Conservation (phyloP, 2,329 filamentous ascomycete species). For the Fusarium falciforme region DNA sequence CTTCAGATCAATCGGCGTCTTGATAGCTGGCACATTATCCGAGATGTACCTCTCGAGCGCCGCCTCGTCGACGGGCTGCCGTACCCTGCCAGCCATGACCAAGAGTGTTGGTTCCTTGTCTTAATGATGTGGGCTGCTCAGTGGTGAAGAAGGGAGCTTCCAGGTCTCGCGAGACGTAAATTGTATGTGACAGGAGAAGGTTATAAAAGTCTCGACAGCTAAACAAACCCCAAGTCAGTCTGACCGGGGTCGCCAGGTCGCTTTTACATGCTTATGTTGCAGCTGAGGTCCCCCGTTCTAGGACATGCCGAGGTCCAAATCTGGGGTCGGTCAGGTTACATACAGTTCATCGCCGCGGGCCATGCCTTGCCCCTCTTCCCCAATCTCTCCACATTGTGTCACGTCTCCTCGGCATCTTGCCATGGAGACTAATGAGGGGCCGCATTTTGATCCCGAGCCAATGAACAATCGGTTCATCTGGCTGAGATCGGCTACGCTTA, state of each 20-base stretch:
- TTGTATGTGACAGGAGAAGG: not conserved
- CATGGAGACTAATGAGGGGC: not conserved
- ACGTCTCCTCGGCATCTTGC: constrained; percentile 20
- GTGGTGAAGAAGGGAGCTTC: not conserved
- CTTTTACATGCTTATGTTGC: constrained; percentile 13
- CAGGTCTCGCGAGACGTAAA: not conserved
- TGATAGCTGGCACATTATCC: constrained; percentile 83
- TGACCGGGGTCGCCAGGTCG: not conserved
- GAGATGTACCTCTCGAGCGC: constrained; percentile 84
- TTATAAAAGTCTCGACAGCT: not conserved
- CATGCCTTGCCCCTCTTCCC: constrained; percentile 38
- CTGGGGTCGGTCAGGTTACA: constrained; percentile 11
- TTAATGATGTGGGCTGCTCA: not conserved
- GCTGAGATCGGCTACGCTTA: not conserved
- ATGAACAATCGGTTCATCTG: not conserved
- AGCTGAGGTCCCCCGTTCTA: constrained; percentile 5
- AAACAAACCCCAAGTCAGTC: not conserved
- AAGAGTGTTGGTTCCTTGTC: constrained; percentile 1
- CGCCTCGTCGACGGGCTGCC: constrained; percentile 88
- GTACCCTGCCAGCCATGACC: constrained; percentile 84
- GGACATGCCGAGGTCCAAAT: constrained; percentile 42
- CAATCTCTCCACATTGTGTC: constrained; percentile 24
- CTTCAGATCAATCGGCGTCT: constrained; percentile 85
- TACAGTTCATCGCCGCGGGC: constrained; percentile 15
- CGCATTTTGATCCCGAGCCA: not conserved